These are phyloP conservation scores for Hypoxylon sp. DNA, from an alignment of 2,329 filamentous ascomycete species.

Conservation along the genomic window DNA sequence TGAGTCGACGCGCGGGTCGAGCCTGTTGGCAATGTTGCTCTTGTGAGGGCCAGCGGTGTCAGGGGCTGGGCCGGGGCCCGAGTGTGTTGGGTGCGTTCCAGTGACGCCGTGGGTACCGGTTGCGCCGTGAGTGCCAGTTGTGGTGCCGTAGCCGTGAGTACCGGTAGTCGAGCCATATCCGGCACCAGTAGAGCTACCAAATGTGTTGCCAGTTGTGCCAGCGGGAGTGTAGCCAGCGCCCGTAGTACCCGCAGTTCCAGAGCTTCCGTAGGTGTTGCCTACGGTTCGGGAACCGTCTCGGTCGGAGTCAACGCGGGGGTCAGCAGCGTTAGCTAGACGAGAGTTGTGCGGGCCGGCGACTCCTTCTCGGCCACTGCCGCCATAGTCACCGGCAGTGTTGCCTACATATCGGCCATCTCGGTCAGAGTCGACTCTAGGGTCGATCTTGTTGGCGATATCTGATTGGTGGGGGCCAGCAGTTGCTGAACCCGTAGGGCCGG, in stretches of 20 bases:
- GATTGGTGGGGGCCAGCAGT: conserved; percentile 63
- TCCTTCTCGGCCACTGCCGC: conserved; percentile 54
- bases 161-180: conserved; percentile 50
- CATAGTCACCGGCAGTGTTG: conserved; percentile 51
- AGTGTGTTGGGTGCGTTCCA: conserved; percentile 28
- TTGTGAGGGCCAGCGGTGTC: conserved; percentile 68
- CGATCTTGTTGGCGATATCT: conserved; percentile 65
- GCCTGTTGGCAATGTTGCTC: conserved; percentile 68
- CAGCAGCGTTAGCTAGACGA: conserved; percentile 63
- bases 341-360: conserved; percentile 61
- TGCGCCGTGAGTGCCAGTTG: conserved; percentile 51
- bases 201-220: conserved; percentile 47
- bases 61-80: conserved; percentile 57
- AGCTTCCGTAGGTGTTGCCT: conserved; percentile 54
- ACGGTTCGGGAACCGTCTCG: conserved; percentile 58
- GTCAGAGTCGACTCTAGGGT: conserved; percentile 70
- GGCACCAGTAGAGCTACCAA: conserved; percentile 36
- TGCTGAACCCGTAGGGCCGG: conserved; percentile 43
- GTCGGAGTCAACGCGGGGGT: conserved; percentile 68
- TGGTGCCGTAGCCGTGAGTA: conserved; percentile 17
- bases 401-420: conserved; percentile 52
- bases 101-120: conserved; percentile 46
- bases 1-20: conserved; percentile 69
- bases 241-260: conserved; percentile 38
- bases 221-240: conserved; percentile 41